Percentiles rank a stretch among this genome's conserved stretches.
These are phyloP conservation scores for Lactarius psammicola DNA, from an alignment of 768 basidiomycete genomes.

Conservation along the genomic window DNA sequence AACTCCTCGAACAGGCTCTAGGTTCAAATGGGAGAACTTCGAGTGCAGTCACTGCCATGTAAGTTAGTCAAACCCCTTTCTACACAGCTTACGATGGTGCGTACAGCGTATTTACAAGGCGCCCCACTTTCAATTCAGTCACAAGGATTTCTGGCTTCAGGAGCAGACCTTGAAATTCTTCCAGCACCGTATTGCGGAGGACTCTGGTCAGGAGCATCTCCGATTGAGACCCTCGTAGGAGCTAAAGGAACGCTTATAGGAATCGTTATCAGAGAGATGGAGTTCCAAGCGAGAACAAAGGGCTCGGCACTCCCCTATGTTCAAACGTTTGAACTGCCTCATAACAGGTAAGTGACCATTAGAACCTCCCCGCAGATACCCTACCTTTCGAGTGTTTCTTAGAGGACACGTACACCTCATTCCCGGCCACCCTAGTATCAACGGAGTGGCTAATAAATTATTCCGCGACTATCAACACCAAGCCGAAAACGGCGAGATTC, in stretches of 20 bases:
- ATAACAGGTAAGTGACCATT: conserved; percentile 23
- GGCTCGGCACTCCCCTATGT: conserved; percentile 33
- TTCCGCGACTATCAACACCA: conserved; percentile 68
- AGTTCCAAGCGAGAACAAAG: conserved; percentile 15
- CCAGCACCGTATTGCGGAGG: conserved; percentile 23
- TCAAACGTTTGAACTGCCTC: conserved; percentile 46
- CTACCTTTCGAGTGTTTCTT: not conserved
- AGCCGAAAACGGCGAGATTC: conserved; percentile 52
- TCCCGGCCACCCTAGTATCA: conserved; percentile 39
- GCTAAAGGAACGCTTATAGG: conserved; percentile 22
- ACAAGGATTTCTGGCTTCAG: conserved; percentile 27
- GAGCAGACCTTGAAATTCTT: conserved; percentile 19
- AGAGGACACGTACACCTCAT: conserved; percentile 68
- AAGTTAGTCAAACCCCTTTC: conserved; percentile 20
- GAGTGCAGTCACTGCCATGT: conserved; percentile 65
- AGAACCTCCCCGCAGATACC: not conserved
- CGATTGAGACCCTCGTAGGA: too few relatives aligned
- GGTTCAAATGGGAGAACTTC: conserved; percentile 74
- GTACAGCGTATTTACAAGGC: conserved; percentile 22
- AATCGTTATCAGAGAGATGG: conserved; percentile 19
- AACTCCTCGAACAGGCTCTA: conserved; percentile 34
- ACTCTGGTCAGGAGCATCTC: conserved; percentile 27
- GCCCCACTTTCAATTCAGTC: conserved; percentile 8
- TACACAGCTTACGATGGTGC: not conserved
- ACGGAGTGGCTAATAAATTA: conserved; percentile 50